Evolutionary conservation across 2,329 filamentous ascomycete species (phyloP), one percentile per base, ranked within the genome.

Genomic region (Acarospora socialis): DNA sequence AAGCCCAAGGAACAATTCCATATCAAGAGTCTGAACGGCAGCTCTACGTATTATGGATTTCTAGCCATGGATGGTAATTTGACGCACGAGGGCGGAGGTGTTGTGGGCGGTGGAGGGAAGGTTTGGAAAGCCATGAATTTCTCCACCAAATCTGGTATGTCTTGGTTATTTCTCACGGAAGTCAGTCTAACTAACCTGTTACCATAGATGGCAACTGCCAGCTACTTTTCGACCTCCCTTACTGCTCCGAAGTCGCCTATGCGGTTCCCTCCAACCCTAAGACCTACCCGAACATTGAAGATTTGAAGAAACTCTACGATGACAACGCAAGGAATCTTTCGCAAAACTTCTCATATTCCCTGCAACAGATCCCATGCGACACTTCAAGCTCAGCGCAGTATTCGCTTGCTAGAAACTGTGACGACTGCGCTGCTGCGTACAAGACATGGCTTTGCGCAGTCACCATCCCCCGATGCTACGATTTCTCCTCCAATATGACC

Each of bases 371-470:
- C 15, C 74, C 81, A 9, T 98, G 90, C 63, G 76, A 93, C 46
- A 77, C 82, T 3, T 69, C 70, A 0, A 58, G 69, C 2, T 75
- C 77, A 20, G 73, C 80, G 9, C 70, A 71, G 41, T 98, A 92
- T 58, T 93, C 84, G 1, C 72, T 95, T 9, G 79, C 73, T 2
- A 71, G 75, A 24, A 70, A 57, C 43, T 98, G 90, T 61, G 55
- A 61, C 25, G 70, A 92, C 53, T 98, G 90, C 56, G 70, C 64
- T 10, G 48, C 52, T 1, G 82, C 83, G 6, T 98, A 98, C 66
- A 94, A 92, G 54, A 66, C 75, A 48, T 98, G 90, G 90, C 74
- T 98, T 13, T 98, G 90, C 60, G 80, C 82, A 15, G 84, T 95
- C 17, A 79, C 75, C 10, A 90, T 98, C 39, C 90, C 90, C 1